A percentile compares a stretch with the other conserved stretches of the same genome.
Conservation (phyloP, 768 basidiomycete species). For the Cubamyces sp. region DNA sequence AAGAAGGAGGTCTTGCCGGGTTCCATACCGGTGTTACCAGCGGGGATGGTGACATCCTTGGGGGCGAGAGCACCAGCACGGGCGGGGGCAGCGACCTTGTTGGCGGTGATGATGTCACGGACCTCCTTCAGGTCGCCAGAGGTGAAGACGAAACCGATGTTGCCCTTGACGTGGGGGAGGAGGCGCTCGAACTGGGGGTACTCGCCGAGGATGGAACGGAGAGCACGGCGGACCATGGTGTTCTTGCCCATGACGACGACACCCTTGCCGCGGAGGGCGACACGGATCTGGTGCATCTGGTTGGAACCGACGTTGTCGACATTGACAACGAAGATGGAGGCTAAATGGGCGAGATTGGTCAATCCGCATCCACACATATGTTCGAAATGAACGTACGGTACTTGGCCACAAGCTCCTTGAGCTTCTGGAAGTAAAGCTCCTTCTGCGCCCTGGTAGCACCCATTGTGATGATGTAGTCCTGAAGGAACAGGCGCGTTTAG, state of each 20-base stretch:
- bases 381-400: conserved; percentile 65
- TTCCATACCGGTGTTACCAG: conserved; percentile 99
- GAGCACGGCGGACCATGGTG: conserved; percentile 99
- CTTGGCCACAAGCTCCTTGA: conserved; percentile 89
- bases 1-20: conserved; percentile 99
- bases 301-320: conserved; percentile 99
- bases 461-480: conserved; percentile 57
- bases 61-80: conserved; percentile 97
- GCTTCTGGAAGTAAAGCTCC: conserved; percentile 88
- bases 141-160: conserved; percentile 99
- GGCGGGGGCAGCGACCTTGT: conserved; percentile 98
- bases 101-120: conserved; percentile 90
- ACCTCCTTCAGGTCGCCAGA: conserved; percentile 89
- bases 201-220: conserved; percentile 88
- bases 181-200: conserved; percentile 95
- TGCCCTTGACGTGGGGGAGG: conserved; percentile 93
- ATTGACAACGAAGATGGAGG: conserved; percentile 98
- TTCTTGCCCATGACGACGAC: conserved; percentile 99
- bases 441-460: conserved; percentile 91
- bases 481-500: conserved; percentile 3
- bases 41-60: conserved; percentile 89
- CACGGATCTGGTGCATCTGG: conserved; percentile 99
- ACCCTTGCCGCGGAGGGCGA: conserved; percentile 94
- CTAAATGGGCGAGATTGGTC: conserved; percentile 43
- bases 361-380: neutral